phyloP scores from a whole-genome alignment of 73 alveolate genomes.

The Paramecium caudatum region DNA sequence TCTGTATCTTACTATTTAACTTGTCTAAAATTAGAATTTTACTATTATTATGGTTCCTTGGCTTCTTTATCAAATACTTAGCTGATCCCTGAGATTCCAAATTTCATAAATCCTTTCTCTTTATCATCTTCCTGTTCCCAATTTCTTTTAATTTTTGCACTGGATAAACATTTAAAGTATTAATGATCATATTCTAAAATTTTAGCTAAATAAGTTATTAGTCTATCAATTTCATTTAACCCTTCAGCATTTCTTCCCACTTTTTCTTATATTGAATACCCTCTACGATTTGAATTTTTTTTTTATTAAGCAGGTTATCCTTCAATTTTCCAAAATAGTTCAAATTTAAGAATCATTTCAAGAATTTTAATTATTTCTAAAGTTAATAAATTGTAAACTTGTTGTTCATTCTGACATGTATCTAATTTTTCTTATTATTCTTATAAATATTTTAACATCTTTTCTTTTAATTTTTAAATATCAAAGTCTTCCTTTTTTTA shows the following conservation, averaged over 20 bases:
- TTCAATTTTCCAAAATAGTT: constrained; percentile 58
- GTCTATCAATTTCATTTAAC: constrained; percentile 59
- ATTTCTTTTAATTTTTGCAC: constrained; percentile 29
- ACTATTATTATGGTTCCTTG: constrained; percentile 20
- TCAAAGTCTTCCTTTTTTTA: background rate
- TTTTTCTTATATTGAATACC: background rate
- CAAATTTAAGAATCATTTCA: constrained; percentile 71
- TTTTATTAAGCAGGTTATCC: background rate
- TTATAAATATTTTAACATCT: constrained; percentile 6
- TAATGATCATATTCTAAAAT: constrained; percentile 69
- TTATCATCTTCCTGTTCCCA: constrained; percentile 38
- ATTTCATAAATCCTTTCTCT: constrained; percentile 7
- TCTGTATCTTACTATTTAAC: constrained; percentile 60
- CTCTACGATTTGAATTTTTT: constrained; percentile 18
- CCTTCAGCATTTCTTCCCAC: background rate
- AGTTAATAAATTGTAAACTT: constrained; percentile 64
- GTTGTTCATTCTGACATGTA: background rate
- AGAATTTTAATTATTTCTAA: constrained; percentile 67
- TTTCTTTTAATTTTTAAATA: constrained; percentile 19
- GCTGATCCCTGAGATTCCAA: background rate
- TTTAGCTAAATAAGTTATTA: constrained; percentile 20
- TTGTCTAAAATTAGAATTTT: background rate
- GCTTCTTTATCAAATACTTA: constrained; percentile 16
- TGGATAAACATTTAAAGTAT: constrained; percentile 43
- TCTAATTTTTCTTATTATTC: constrained; percentile 8